These are phyloP conservation scores for Acacia crassicarpa DNA, from an alignment of 306 rosid species.

Conservation along the genomic window DNA sequence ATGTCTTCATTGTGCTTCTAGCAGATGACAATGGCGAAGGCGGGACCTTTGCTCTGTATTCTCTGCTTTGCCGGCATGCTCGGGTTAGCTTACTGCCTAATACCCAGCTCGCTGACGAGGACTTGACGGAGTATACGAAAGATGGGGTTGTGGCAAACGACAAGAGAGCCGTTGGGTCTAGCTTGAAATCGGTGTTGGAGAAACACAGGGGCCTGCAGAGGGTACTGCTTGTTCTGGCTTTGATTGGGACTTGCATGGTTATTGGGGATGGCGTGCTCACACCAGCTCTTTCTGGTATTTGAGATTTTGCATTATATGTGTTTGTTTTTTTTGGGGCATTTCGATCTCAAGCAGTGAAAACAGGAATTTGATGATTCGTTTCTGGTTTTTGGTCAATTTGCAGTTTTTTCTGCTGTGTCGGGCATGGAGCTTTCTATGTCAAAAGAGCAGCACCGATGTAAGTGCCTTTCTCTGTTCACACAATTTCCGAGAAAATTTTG, in stretches of 20 bases:
- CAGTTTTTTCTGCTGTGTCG: slow-evolving; percentile 95
- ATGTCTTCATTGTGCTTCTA: slow-evolving; percentile 90
- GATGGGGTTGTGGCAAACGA: slow-evolving; percentile 47
- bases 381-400: slow-evolving; percentile 37
- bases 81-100: slow-evolving; percentile 83
- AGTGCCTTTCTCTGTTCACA: slow-evolving; percentile 30
- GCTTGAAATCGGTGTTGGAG: slow-evolving; percentile 76
- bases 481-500: neutral
- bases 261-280: slow-evolving; percentile 98
- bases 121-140: slow-evolving; percentile 73
- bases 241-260: slow-evolving; percentile 98
- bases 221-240: slow-evolving; percentile 81
- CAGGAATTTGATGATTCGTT: slow-evolving; percentile 16
- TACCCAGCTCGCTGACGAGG: slow-evolving; percentile 92
- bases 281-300: slow-evolving; percentile 92
- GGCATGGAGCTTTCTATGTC: slow-evolving; percentile 93
- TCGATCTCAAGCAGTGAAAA: slow-evolving; percentile 24
- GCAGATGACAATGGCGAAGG: slow-evolving; percentile 99
- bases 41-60: slow-evolving; percentile 94
- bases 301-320: slow-evolving; percentile 23
- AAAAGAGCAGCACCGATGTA: slow-evolving; percentile 86
- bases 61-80: slow-evolving; percentile 90
- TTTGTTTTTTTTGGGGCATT: neutral
- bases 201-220: slow-evolving; percentile 72
- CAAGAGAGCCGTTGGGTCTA: slow-evolving; percentile 54